Percentiles rank a stretch among this genome's conserved stretches.
Evolutionary conservation across 2,329 filamentous ascomycete species (phyloP).

Genomic region (Botrytis cinerea): DNA sequence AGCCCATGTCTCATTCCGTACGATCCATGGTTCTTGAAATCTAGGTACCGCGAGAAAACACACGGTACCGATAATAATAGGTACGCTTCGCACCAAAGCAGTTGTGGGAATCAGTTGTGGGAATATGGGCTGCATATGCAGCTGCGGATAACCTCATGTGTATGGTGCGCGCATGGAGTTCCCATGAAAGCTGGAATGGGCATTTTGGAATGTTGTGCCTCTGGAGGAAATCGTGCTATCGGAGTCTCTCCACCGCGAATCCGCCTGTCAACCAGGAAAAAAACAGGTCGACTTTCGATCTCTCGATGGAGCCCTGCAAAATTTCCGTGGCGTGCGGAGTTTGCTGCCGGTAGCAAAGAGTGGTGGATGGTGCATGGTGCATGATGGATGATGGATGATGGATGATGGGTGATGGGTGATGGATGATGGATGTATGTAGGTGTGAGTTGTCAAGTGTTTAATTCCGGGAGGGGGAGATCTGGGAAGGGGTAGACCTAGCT

Average conservation of each 20-base stretch:
- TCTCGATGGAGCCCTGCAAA: neutral
- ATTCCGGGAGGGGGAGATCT: neutral
- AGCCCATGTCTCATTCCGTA: conserved; percentile 4
- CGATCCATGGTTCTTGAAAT: conserved; percentile 1
- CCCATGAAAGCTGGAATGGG: neutral
- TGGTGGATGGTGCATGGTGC: neutral
- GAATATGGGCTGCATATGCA: neutral
- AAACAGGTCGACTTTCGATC: neutral
- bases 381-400: neutral
- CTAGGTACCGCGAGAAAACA: neutral
- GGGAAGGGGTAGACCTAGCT: conserved; percentile 11
- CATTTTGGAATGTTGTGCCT: neutral
- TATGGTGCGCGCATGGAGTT: neutral
- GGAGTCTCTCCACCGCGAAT: neutral
- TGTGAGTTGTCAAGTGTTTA: conserved; percentile 15
- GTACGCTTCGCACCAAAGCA: neutral
- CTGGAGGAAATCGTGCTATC: neutral
- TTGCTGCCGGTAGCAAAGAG: neutral
- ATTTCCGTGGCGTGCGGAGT: neutral
- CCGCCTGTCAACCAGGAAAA: neutral
- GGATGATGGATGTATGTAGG: conserved; percentile 10
- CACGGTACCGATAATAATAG: neutral
- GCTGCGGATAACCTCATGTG: conserved; percentile 4
- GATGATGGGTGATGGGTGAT: neutral
- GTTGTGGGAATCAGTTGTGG: neutral